Percentiles rank a stretch among this genome's conserved stretches.
Conservation (phyloP, 768 basidiomycete genomes). For the Pleurotus djamor region DNA sequence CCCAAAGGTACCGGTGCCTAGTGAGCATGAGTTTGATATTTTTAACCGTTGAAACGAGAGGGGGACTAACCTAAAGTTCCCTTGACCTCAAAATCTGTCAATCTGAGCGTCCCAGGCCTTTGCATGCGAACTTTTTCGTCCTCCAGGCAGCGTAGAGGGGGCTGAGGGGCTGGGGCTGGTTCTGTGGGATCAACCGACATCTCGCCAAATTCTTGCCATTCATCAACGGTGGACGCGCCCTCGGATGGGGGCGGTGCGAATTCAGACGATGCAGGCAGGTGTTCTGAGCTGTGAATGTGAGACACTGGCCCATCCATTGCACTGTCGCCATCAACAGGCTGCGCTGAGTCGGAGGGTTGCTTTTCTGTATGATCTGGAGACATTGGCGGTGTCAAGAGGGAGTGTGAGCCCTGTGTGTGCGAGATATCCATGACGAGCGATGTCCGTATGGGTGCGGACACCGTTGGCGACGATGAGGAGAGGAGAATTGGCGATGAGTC, state of each 20-base stretch:
- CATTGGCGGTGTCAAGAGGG: constrained; percentile 71
- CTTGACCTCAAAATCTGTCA: constrained; percentile 81
- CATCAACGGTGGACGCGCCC: constrained; percentile 15
- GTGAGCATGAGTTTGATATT: constrained; percentile 5
- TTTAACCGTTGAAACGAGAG: background rate
- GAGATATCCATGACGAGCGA: constrained; percentile 21
- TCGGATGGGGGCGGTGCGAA: constrained; percentile 9
- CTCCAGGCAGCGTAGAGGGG: constrained; percentile 61
- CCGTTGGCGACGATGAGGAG: constrained; percentile 7
- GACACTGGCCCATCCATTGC: constrained; percentile 36
- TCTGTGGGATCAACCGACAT: constrained; percentile 17
- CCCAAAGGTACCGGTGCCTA: constrained; percentile 96
- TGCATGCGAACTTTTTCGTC: constrained; percentile 68
- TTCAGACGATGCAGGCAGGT: background rate
- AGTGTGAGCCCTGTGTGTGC: constrained; percentile 43
- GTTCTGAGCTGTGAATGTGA: constrained; percentile 14
- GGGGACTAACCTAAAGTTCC: constrained; percentile 66
- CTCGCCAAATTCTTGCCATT: constrained; percentile 16
- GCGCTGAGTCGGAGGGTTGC: background rate
- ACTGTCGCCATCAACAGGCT: constrained; percentile 7
- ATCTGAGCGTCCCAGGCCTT: constrained; percentile 50
- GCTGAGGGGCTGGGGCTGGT: constrained; percentile 19
- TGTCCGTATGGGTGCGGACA: constrained; percentile 13
- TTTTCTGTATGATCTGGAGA: constrained; percentile 54
- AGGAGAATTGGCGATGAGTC: constrained; percentile 11